Conservation (phyloP, 2,329 filamentous ascomycete genomes). For the Pseudocercospora ulei region DNA sequence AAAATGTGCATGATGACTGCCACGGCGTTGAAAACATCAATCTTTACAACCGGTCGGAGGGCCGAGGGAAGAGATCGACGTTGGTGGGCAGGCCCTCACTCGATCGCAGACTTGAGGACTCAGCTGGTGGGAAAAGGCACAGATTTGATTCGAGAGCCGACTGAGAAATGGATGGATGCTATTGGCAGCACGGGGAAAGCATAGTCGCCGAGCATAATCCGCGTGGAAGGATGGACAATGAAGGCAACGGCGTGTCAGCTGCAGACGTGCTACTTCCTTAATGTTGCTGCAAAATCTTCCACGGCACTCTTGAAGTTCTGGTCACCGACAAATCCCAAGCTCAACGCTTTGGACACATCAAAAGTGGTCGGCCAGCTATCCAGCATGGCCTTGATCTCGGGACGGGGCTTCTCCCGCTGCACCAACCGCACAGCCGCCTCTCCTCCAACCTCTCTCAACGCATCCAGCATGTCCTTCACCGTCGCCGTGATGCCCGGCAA, state of each 20-base stretch:
- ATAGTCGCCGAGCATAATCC: slow-evolving; percentile 2
- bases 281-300: slow-evolving; percentile 36
- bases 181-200: slow-evolving; percentile 24
- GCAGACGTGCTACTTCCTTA: slow-evolving; percentile 25
- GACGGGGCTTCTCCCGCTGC: slow-evolving; percentile 44
- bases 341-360: slow-evolving; percentile 47
- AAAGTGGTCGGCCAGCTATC: slow-evolving; percentile 50
- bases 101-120: slow-evolving; percentile 38
- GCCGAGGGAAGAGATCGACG: too few relatives aligned
- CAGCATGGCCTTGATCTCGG: slow-evolving; percentile 45
- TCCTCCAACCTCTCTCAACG: slow-evolving; percentile 47
- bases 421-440: slow-evolving; percentile 45
- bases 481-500: slow-evolving; percentile 48
- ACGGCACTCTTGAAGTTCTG: slow-evolving; percentile 42
- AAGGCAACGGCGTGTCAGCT: background rate
- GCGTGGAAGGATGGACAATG: background rate
- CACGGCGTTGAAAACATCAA: slow-evolving; percentile 55
- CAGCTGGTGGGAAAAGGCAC: slow-evolving; percentile 48
- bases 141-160: slow-evolving; percentile 46
- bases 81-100: background rate
- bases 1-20: slow-evolving; percentile 67
- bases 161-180: slow-evolving; percentile 48
- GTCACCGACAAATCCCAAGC: slow-evolving; percentile 46
- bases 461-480: slow-evolving; percentile 49
- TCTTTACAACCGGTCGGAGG: slow-evolving; percentile 44